Conservation (phyloP, 768 basidiomycete genomes). For the Lanmaoa rubissima region DNA sequence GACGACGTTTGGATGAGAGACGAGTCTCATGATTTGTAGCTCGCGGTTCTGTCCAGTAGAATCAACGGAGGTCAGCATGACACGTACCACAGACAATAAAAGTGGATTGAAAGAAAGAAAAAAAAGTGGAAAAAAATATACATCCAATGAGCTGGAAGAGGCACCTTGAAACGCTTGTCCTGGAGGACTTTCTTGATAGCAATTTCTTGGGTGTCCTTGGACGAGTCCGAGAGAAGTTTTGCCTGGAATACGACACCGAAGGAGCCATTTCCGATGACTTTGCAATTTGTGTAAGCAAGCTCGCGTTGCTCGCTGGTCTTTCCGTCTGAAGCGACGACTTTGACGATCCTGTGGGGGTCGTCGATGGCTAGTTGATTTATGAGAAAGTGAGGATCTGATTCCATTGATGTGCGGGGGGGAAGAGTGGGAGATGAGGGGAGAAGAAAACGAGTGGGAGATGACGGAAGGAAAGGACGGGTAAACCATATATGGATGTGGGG, state of each 20-base stretch:
- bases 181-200: conserved; percentile 99
- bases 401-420: conserved; percentile 20
- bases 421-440: conserved; percentile 34
- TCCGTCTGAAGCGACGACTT: conserved; percentile 93
- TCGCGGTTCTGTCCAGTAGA: conserved; percentile 80
- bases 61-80: conserved; percentile 14
- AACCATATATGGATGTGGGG: conserved; percentile 30
- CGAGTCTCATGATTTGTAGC: conserved; percentile 97
- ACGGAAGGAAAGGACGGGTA: conserved; percentile 23
- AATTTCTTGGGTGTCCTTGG: conserved; percentile 77
- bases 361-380: conserved; percentile 63
- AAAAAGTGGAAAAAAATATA: conserved; percentile 8
- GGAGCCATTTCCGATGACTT: conserved; percentile 97
- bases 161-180: conserved; percentile 99
- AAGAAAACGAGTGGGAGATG: conserved; percentile 35
- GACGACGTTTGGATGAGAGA: conserved; percentile 96
- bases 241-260: conserved; percentile 99
- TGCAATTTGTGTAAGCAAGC: conserved; percentile 94
- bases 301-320: conserved; percentile 87
- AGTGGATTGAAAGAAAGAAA: neutral
- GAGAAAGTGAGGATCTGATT: conserved; percentile 25
- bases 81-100: neutral
- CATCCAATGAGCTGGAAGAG: conserved; percentile 22
- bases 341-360: conserved; percentile 95
- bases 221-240: conserved; percentile 65